A percentile compares a stretch with the other conserved stretches of the same genome.
Conservation (phyloP, 768 basidiomycete genomes). For the Pleurotus salmoneostramineus region DNA sequence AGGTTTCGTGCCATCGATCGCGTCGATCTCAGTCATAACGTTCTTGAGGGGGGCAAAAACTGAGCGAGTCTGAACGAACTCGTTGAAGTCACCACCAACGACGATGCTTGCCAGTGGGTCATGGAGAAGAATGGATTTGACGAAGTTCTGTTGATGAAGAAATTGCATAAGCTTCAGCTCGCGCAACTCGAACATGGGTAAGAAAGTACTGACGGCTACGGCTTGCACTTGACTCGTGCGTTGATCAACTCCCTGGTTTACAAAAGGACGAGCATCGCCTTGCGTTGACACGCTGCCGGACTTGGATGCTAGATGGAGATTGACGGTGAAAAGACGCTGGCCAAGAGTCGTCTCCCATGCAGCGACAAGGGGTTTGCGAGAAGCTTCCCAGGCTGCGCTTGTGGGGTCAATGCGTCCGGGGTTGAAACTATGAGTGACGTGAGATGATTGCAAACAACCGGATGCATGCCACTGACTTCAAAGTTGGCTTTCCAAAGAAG, state of each 20-base stretch:
- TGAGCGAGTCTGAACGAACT: constrained; percentile 50
- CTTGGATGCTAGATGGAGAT: constrained; percentile 59
- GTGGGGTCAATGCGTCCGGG: constrained; percentile 61
- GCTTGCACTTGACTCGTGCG: constrained; percentile 47
- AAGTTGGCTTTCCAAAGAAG: constrained; percentile 4
- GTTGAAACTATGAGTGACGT: constrained; percentile 39
- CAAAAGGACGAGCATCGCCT: constrained; percentile 55
- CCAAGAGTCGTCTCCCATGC: constrained; percentile 46
- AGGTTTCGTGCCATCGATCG: constrained; percentile 37
- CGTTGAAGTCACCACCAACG: constrained; percentile 61
- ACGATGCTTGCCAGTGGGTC: constrained; percentile 45
- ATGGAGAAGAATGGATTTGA: constrained; percentile 35
- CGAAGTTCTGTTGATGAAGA: constrained; percentile 38
- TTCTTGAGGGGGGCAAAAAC: constrained; percentile 41
- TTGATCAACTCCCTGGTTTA: constrained; percentile 46
- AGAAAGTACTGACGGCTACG: constrained; percentile 38
- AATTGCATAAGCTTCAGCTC: not conserved
- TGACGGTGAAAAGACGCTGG: constrained; percentile 50
- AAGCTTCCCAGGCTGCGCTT: constrained; percentile 48
- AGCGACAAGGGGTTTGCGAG: constrained; percentile 59
- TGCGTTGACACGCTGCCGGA: constrained; percentile 50
- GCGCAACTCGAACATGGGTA: not conserved
- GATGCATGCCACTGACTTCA: not conserved
- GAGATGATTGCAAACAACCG: not conserved
- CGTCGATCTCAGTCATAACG: constrained; percentile 47